Evolutionary conservation across 1,139 yeast species (phyloP).

Genomic region (Candida sp.): DNA sequence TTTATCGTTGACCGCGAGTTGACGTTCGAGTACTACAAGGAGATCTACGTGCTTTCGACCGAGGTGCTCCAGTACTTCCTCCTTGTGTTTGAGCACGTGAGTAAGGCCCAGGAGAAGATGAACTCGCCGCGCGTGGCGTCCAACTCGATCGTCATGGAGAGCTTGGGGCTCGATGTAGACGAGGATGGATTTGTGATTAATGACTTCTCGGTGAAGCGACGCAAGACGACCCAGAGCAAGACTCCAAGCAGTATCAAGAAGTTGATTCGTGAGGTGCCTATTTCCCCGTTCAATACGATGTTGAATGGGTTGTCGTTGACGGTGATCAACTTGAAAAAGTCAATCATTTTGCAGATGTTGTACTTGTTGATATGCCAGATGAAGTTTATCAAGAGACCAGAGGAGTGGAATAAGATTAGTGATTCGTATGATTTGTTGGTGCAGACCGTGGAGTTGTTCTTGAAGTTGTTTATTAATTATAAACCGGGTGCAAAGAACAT

Average conservation of each 20-base stretch:
- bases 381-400: slow-evolving; percentile 33
- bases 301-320: slow-evolving; percentile 51
- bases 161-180: slow-evolving; percentile 40
- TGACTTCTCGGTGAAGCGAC: slow-evolving; percentile 47
- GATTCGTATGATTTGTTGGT: slow-evolving; percentile 30
- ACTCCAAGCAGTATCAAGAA: slow-evolving; percentile 12
- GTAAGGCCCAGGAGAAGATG: slow-evolving; percentile 21
- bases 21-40: slow-evolving; percentile 37
- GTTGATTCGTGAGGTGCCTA: slow-evolving; percentile 33
- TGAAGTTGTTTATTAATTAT: slow-evolving; percentile 44
- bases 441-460: slow-evolving; percentile 39
- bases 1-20: slow-evolving; percentile 51
- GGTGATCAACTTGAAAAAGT: slow-evolving; percentile 48
- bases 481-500: slow-evolving; percentile 21
- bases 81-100: slow-evolving; percentile 39
- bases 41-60: slow-evolving; percentile 40
- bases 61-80: slow-evolving; percentile 46
- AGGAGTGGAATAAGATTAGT: slow-evolving; percentile 18
- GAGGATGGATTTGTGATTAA: slow-evolving; percentile 54
- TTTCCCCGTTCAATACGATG: slow-evolving; percentile 47
- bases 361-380: slow-evolving; percentile 46
- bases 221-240: slow-evolving; percentile 21
- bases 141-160: slow-evolving; percentile 32
- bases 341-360: slow-evolving; percentile 49
- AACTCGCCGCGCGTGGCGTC: slow-evolving; percentile 23